Percentiles rank a stretch among this genome's conserved stretches.
phyloP scores from a whole-genome alignment of 2,329 filamentous ascomycete species.

The Penicillium sp. region DNA sequence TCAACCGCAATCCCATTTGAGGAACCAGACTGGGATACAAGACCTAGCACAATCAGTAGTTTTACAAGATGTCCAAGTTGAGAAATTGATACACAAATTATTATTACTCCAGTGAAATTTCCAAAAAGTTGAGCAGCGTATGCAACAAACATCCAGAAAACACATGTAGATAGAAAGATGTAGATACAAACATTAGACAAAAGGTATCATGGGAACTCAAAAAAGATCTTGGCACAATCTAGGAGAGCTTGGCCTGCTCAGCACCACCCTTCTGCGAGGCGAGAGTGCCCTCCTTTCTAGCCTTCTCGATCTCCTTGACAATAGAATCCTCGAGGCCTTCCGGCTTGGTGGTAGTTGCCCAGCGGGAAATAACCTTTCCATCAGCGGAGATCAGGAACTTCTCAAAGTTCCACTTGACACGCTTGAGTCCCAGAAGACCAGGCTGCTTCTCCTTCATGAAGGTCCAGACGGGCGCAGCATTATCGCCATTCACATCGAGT shows the following conservation, averaged over 20 bases:
- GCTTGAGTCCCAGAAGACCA: constrained; percentile 83
- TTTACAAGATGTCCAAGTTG: background rate
- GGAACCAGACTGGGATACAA: background rate
- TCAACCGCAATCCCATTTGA: background rate
- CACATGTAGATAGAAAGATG: constrained; percentile 14
- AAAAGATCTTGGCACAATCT: background rate
- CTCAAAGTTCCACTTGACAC: constrained; percentile 99
- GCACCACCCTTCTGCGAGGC: constrained; percentile 24
- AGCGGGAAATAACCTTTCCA: constrained; percentile 81
- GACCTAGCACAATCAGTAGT: background rate
- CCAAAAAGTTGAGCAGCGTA: background rate
- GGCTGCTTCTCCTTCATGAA: constrained; percentile 74
- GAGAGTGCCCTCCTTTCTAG: constrained; percentile 40
- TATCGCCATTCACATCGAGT: constrained; percentile 87
- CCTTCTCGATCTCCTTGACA: constrained; percentile 69
- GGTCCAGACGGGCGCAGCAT: constrained; percentile 75
- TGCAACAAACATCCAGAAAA: constrained; percentile 10
- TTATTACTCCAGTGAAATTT: background rate
- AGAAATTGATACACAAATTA: background rate
- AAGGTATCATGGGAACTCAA: background rate
- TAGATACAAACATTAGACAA: constrained; percentile 9
- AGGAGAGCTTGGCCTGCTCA: constrained; percentile 27
- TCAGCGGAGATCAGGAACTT: constrained; percentile 91
- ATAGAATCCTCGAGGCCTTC: constrained; percentile 76
- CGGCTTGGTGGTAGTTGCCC: constrained; percentile 87